Evolutionary conservation across 164 flowering plant genomes (phyloP), one percentile per base, ranked within the genome.

Genomic region (Annona cherimola): DNA sequence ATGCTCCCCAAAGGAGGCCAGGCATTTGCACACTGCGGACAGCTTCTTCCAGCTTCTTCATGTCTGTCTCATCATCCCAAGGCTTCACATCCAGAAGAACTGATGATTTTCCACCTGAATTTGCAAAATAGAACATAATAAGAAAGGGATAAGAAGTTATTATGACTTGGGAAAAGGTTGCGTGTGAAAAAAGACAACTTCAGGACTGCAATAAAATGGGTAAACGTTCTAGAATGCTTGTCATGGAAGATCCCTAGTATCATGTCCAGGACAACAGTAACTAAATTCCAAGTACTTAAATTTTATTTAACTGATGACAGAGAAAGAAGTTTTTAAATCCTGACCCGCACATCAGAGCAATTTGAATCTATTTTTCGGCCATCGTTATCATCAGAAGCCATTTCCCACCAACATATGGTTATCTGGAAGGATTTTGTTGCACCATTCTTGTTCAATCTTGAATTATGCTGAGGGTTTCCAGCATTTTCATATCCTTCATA

Each of bases 11-110:
- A 1, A 83, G 42, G 46, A 95, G 93, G 60, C 99, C 99, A 0
- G 81, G 83, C 96, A 90, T 77, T 76, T 95, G 80, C 43, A 95
- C 70, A 42, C 86, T 80, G 60, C 98, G 88, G 55, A 95, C 98
- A 67, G 81, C 81, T 85, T 94, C 97, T 80, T 94, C 99, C 63
- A 94, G 81, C 86, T 89, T 89, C 84, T 88, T 86, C 98, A 94
- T 92, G 89, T 94, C 98, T 0, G 98, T 94, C 82, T 94, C 98
- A 79, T 94, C 98, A 79, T 94, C 99, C 99, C 99, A 94, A n/a
- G 99, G 99, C 72, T 94, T 94, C 62, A 94, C 87, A 78, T 94
- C 99, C 89, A 94, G 4, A 43, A 94, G 94, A 76, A 94, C 88
- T 12, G 98, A 94, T 35, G 99, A 94, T 70, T 94, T 94, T n/a